These are phyloP conservation scores for Globisporangium splendens DNA, from an alignment of 352 stramenopile species.

Conservation along the genomic window DNA sequence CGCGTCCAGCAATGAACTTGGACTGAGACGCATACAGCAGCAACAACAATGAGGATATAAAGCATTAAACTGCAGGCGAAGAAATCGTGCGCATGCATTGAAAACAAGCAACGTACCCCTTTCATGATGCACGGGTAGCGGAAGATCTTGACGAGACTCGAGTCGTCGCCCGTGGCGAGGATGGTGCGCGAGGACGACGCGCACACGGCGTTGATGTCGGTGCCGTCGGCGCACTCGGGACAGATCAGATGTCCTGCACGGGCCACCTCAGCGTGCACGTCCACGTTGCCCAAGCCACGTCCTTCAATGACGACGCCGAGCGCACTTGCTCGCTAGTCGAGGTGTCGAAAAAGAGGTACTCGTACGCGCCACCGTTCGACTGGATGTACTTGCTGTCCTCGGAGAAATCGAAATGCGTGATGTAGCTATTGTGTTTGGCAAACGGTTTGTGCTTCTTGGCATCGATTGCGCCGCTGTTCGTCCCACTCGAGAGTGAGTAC, in stretches of 20 bases:
- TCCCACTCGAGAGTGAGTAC: constrained; percentile 31
- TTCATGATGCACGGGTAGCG: constrained; percentile 78
- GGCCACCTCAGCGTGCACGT: constrained; percentile 90
- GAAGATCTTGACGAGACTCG: constrained; percentile 82
- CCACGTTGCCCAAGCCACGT: constrained; percentile 88
- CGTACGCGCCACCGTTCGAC: constrained; percentile 85
- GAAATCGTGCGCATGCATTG: neutral
- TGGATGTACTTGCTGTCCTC: constrained; percentile 60
- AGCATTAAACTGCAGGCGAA: constrained; percentile 5
- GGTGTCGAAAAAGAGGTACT: constrained; percentile 90
- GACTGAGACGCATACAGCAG: constrained; percentile 23
- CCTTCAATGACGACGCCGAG: constrained; percentile 60
- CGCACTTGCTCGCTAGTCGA: constrained; percentile 77
- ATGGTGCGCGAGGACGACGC: constrained; percentile 60
- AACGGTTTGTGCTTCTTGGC: constrained; percentile 74
- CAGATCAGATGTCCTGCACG: constrained; percentile 92
- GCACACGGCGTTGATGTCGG: constrained; percentile 79
- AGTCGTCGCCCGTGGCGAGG: constrained; percentile 81
- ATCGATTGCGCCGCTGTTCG: neutral
- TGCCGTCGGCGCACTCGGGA: constrained; percentile 76
- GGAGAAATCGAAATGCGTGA: constrained; percentile 85
- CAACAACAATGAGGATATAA: neutral
- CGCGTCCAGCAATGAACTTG: constrained; percentile 46
- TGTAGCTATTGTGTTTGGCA: constrained; percentile 76
- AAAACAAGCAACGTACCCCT: constrained; percentile 29